phyloP scores from a whole-genome alignment of 1,139 yeast genomes.

The Suhomyces bolitotheri region DNA sequence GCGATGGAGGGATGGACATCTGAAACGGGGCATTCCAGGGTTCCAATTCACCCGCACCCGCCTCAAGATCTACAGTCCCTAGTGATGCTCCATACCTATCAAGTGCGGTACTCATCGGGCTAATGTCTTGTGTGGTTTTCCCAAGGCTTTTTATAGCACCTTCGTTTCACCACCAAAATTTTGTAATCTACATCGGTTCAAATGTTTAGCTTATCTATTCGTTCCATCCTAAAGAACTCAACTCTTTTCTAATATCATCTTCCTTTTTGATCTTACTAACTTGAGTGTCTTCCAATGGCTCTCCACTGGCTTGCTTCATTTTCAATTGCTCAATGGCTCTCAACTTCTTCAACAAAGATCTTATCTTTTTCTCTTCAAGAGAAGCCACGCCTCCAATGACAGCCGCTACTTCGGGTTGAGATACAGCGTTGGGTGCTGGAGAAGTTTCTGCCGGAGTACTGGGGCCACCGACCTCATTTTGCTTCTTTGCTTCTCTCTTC shows the following conservation, averaged over 20 bases:
- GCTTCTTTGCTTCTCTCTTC: slow-evolving; percentile 71
- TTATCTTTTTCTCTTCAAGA: slow-evolving; percentile 86
- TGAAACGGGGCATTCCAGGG: neutral
- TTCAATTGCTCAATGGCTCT: slow-evolving; percentile 91
- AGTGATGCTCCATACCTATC: too few species aligned
- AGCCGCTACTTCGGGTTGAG: slow-evolving; percentile 24
- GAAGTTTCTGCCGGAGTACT: slow-evolving; percentile 16
- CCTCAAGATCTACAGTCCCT: neutral
- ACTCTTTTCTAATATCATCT: slow-evolving; percentile 71
- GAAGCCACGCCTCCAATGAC: slow-evolving; percentile 65
- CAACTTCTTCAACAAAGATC: slow-evolving; percentile 86
- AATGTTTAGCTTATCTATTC: too few species aligned
- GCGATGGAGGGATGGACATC: neutral
- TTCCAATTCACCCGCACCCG: neutral
- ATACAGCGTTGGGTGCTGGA: slow-evolving; percentile 14
- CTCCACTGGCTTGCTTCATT: slow-evolving; percentile 81
- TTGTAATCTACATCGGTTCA: too few species aligned
- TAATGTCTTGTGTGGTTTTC: too few species aligned
- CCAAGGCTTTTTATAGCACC: too few species aligned
- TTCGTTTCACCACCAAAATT: too few species aligned
- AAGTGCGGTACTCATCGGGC: too few species aligned
- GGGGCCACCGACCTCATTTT: slow-evolving; percentile 20
- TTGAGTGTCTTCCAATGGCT: slow-evolving; percentile 89
- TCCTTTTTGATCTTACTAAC: slow-evolving; percentile 86
- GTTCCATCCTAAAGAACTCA: slow-evolving; percentile 72